Base-by-base conservation (phyloP, 192 early-diverging fungal genomes). In the Kappamyces sp. region DNA sequence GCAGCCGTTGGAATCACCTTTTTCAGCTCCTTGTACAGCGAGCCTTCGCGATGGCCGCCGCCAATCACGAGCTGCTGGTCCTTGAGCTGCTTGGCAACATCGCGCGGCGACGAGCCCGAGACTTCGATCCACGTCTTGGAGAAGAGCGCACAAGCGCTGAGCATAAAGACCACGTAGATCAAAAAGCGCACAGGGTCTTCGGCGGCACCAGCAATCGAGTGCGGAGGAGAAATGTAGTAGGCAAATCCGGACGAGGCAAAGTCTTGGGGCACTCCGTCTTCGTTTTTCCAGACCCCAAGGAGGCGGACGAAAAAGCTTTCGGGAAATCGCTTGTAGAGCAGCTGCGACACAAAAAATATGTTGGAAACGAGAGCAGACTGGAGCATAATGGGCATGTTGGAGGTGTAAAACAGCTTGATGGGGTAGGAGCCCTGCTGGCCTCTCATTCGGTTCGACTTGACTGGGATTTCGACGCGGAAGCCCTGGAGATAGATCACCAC, bases 321-420 rank as follows among this genome's bases (percentile, higher is more conserved):
- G 3, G 93, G 93, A 86, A 96, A 99, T 53, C 95, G 79, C 77
- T 89, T 94, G 87, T 90, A 96, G 60, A 98, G 79, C 71, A 97
- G 81, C 83, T 99, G 97, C 30, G 93, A 96, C 72, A 99, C 91
- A 80, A 99, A 90, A 73, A 95, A 99, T 55, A 96, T 78, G 65
- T 99, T 91, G 54, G 93, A 95, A 39, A 91, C 88, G 59, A 99
- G 76, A 41, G 97, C 93, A 34, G 94, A 97, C 76, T 97, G 94
- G 57, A 96, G 86, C 96, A 99, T 98, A 68, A 99, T 97, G 49
- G 96, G 92, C 97, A 99, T 98, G 81, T 98, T 99, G 64, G 94
- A 97, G 37, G 97, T 99, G 84, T 99, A 99, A 77, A 99, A 98
- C 45, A 99, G 79, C 84, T 99, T 99, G 86, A 99, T 84, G 51